These are phyloP conservation scores for Aspergillus mulundensis DNA, from an alignment of 495 filamentous ascomycete genomes.

Conservation along the genomic window DNA sequence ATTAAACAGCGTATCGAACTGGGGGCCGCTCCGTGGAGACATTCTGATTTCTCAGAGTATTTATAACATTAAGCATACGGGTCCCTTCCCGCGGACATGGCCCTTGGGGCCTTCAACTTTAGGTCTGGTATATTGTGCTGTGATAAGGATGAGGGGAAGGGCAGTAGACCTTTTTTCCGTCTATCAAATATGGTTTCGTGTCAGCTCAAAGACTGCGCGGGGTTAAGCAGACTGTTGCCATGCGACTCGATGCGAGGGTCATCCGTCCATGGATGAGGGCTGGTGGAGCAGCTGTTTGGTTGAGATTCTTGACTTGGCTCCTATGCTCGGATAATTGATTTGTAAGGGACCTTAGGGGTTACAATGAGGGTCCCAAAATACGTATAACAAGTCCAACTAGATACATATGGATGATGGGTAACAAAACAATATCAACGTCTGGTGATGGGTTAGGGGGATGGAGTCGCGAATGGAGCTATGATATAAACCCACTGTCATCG, in stretches of 20 bases:
- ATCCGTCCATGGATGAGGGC: slow-evolving; percentile 11
- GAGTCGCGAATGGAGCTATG: not conserved
- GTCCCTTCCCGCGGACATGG: slow-evolving; percentile 8
- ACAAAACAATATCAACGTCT: not conserved
- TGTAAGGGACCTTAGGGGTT: not conserved
- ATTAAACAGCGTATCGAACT: not conserved
- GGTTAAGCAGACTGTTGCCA: slow-evolving; percentile 7
- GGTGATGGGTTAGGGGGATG: not conserved
- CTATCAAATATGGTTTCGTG: not conserved
- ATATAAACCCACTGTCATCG: slow-evolving; percentile 11
- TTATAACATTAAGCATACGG: slow-evolving; percentile 6
- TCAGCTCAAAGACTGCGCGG: slow-evolving; percentile 6
- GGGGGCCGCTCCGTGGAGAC: slow-evolving; percentile 9
- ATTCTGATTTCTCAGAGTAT: slow-evolving; percentile 5
- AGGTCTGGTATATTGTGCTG: not conserved
- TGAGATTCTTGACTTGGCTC: slow-evolving; percentile 11
- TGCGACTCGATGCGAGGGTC: slow-evolving; percentile 8
- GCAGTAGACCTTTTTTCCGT: slow-evolving; percentile 1
- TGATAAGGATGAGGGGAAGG: slow-evolving; percentile 8
- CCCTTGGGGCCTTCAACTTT: not conserved
- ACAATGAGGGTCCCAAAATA: not conserved
- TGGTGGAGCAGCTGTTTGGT: slow-evolving; percentile 2
- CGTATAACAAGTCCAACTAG: not conserved
- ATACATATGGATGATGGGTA: not conserved
- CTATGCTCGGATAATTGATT: slow-evolving; percentile 11